Evolutionary conservation across 371 early-diverging fungal genomes (phyloP).

Genomic region (Blastocladiella emersonii): DNA sequence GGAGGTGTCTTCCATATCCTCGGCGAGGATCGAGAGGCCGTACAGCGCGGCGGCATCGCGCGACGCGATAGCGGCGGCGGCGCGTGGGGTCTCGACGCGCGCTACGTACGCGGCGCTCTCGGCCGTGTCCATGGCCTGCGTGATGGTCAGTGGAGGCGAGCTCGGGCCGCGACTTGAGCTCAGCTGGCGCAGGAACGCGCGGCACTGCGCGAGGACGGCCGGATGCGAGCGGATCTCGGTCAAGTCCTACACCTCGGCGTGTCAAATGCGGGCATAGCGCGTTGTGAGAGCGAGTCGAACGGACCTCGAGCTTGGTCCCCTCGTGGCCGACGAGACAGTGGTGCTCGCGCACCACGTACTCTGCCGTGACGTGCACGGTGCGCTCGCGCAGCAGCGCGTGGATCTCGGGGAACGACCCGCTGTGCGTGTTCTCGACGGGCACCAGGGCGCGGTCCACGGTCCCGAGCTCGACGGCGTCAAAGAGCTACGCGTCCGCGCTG

Average conservation of each 20-base stretch:
- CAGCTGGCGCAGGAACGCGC: not conserved
- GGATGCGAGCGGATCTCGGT: slow-evolving; percentile 9
- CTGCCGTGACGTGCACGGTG: slow-evolving; percentile 3
- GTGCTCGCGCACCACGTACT: slow-evolving; percentile 4
- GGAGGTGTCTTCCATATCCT: not conserved
- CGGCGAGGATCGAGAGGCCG: not conserved
- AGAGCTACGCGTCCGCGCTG: not conserved
- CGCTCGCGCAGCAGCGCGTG: slow-evolving; percentile 1
- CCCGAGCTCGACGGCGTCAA: slow-evolving; percentile 1
- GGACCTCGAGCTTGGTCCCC: not conserved
- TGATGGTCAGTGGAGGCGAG: not conserved
- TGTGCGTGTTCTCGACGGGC: slow-evolving; percentile 6
- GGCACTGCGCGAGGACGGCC: slow-evolving; percentile 8
- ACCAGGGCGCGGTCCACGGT: slow-evolving; percentile 2
- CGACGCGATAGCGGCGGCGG: slow-evolving; percentile 7
- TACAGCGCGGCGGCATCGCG: not conserved
- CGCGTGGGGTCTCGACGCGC: not conserved
- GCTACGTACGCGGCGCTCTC: not conserved
- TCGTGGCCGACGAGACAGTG: slow-evolving; percentile 6
- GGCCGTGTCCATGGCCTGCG: slow-evolving; percentile 8
- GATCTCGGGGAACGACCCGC: slow-evolving; percentile 4
- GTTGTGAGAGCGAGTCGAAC: not conserved
- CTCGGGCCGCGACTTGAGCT: too few relatives aligned
- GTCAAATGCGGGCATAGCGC: too few relatives aligned
- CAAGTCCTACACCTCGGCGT: not conserved